A percentile compares a stretch with the other conserved stretches of the same genome.
Evolutionary conservation across 192 early-diverging fungal species (phyloP).

Genomic region (Coemansia sp.): DNA sequence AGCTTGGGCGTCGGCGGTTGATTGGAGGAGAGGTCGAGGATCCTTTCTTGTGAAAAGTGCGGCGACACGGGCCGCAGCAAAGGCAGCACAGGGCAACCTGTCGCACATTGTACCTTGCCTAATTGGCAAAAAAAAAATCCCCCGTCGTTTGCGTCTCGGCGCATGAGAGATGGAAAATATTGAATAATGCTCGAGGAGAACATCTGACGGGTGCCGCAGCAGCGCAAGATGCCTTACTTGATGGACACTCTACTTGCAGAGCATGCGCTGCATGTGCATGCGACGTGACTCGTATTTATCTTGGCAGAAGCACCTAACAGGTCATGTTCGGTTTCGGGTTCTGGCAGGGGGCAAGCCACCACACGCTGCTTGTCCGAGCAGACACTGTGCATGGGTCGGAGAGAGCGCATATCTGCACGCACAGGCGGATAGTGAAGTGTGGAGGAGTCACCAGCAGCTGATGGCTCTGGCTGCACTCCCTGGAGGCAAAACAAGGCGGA

Average conservation of each 20-base stretch:
- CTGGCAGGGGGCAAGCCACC: conserved; percentile 3
- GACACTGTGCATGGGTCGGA: background rate
- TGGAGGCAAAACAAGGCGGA: no score
- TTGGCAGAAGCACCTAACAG: background rate
- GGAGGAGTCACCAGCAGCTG: background rate
- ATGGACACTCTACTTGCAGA: background rate
- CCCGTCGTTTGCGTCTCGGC: background rate
- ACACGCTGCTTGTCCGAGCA: background rate
- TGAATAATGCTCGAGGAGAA: background rate
- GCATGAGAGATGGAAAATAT: background rate
- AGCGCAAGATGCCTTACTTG: background rate
- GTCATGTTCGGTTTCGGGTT: conserved; percentile 2
- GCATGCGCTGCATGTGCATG: background rate
- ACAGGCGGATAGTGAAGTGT: background rate
- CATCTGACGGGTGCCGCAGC: conserved; percentile 2
- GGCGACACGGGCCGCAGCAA: conserved; percentile 2
- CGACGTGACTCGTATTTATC: background rate
- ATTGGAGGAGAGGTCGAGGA: conserved; percentile 1
- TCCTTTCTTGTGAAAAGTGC: background rate
- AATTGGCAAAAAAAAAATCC: background rate
- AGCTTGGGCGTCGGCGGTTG: background rate
- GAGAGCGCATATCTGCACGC: background rate
- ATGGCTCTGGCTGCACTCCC: background rate
- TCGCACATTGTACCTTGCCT: background rate
- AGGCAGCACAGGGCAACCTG: background rate